Evolutionary conservation across 2,329 filamentous ascomycete species (phyloP), one percentile per base, ranked within the genome.

Genomic region (Talaromyces pinophilus): DNA sequence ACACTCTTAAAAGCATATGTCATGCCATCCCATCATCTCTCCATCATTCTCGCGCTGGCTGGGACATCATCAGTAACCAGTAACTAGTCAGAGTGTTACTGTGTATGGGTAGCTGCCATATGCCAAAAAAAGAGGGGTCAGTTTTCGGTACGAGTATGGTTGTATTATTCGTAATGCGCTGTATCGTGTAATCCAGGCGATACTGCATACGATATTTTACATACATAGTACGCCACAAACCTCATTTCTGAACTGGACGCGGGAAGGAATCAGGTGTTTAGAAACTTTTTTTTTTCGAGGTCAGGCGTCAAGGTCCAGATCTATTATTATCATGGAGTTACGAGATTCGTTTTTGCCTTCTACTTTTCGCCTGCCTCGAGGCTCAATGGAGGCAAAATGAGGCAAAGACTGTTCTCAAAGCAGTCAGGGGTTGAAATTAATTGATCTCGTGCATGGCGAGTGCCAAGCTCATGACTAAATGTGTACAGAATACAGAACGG

Each of bases 231-330:
- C 57, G 57, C 57, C 57, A 60, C 57, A 46, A 60, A 60, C 40
- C 57, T 60, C 38, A 60, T 60, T 46, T 60, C 17, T 57, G 8
- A 38, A 57, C 33, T 38, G 54, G 13, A 35, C 52, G 52, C 52
- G 52, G 52, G 52, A 60, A 44, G 25, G 40, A 38, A 62, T 62
- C 60, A 62, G 60, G 46, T 62, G 60, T 62, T 50, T 38, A 3
- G n/a, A 52, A 52, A 1, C 33, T 13, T 40, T 40, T 62, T 52
- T 50, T 48, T 61, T 62, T 60, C 19, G 30, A 52, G 60, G 60
- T 62, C 60, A 62, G 60, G 60, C 60, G 60, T 62, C 60, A 42
- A 62, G 30, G 30, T 38, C 30, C 52, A 38, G 52, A 22, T 35
- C 30, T 52, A 42, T 52, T 42, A 54, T 42, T 54, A 42, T 35